Conservation (phyloP, 352 stramenopile genomes). For the Pythium phragmiticola region DNA sequence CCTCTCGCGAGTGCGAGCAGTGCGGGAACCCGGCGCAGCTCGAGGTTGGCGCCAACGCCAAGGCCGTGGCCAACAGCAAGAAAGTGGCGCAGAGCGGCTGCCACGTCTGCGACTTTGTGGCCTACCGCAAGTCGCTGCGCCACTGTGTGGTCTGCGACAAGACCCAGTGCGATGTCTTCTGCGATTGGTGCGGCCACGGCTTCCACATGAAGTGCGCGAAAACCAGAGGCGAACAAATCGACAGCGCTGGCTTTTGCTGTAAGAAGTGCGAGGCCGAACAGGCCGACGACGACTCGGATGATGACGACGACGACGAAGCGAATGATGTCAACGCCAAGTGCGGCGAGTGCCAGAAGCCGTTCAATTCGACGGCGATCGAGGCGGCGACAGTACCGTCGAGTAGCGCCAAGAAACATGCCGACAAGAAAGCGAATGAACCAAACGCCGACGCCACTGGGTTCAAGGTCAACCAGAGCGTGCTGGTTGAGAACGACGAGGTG, state of each 20-base stretch:
- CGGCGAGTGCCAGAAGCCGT: constrained; percentile 59
- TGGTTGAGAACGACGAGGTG: constrained; percentile 86
- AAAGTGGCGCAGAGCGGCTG: constrained; percentile 47
- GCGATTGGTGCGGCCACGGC: constrained; percentile 82
- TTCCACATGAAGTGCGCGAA: constrained; percentile 76
- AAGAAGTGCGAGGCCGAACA: constrained; percentile 70
- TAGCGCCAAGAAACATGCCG: constrained; percentile 7
- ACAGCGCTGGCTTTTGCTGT: constrained; percentile 68
- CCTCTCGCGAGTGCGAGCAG: constrained; percentile 53
- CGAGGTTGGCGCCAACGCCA: constrained; percentile 36
- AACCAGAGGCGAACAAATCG: constrained; percentile 48
- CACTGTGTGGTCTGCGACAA: constrained; percentile 66
- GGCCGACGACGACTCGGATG: constrained; percentile 47
- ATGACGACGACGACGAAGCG: constrained; percentile 39
- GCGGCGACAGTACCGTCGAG: constrained; percentile 5
- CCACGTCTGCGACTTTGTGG: constrained; percentile 84
- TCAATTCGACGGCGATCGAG: constrained; percentile 33
- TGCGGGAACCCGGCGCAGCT: constrained; percentile 38
- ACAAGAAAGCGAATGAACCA: constrained; percentile 3
- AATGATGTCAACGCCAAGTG: constrained; percentile 67
- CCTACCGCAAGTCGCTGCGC: constrained; percentile 60
- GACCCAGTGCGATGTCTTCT: constrained; percentile 73
- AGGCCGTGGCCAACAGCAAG: constrained; percentile 51
- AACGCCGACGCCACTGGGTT: constrained; percentile 42
- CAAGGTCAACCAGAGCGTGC: constrained; percentile 79